These are phyloP conservation scores for Plasmodium billcollinsi DNA, from an alignment of 169 alveolate species.

Conservation along the genomic window DNA sequence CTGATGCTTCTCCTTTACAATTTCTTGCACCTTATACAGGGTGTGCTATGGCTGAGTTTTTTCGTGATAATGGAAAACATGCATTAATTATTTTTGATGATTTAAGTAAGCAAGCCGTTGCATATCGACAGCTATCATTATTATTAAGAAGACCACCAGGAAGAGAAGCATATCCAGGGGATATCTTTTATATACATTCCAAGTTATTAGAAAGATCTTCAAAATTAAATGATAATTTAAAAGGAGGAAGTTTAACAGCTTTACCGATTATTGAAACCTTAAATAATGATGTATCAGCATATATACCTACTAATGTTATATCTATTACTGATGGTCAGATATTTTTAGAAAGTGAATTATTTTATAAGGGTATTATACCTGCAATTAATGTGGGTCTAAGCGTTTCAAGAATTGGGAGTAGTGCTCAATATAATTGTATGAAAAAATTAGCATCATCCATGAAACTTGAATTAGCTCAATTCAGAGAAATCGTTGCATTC, in stretches of 20 bases:
- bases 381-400: conserved; percentile 99
- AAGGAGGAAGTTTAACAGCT: conserved; percentile 98
- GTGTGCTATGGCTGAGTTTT: conserved; percentile 98
- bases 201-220: conserved; percentile 98
- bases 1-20: conserved; percentile 99
- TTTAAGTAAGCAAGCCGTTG: conserved; percentile 98
- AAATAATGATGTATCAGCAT: conserved; percentile 98
- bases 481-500: conserved; percentile 98
- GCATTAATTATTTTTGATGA: conserved; percentile 98
- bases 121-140: conserved; percentile 97
- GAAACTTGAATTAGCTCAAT: conserved; percentile 97
- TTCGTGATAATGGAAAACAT: conserved; percentile 97
- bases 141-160: conserved; percentile 97
- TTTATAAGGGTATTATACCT: conserved; percentile 98
- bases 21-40: conserved; percentile 98
- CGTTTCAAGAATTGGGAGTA: conserved; percentile 97
- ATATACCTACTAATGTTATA: conserved; percentile 98
- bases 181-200: conserved; percentile 97
- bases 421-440: conserved; percentile 96
- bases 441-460: conserved; percentile 93
- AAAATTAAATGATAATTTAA: conserved; percentile 93
- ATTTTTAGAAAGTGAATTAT: conserved; percentile 96
- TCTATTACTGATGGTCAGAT: conserved; percentile 99
- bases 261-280: conserved; percentile 98
- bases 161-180: conserved; percentile 98